Percentiles rank a stretch among this genome's conserved stretches.
Conservation (phyloP, 176 grass and related monocot genomes). For the Triticum timopheevii region DNA sequence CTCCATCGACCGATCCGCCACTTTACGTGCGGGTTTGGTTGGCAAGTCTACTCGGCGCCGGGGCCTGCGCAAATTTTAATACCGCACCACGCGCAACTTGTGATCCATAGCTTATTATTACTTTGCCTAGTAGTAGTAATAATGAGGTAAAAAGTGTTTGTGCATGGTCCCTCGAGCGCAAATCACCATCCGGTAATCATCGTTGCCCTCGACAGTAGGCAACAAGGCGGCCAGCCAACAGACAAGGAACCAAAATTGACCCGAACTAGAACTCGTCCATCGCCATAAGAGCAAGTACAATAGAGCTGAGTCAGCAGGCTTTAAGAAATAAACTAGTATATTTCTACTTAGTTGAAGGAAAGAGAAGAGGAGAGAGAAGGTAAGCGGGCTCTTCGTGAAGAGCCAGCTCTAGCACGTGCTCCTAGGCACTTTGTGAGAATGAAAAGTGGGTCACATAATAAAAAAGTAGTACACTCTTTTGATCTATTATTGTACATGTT, state of each 20-base stretch:
- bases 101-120: constrained; percentile 18
- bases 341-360: too few relatives aligned
- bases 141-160: neutral
- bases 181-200: constrained; percentile 5
- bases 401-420: too few relatives aligned
- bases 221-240: neutral
- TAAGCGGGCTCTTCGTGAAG: too few relatives aligned
- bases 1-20: neutral
- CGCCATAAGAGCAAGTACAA: too few relatives aligned
- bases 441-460: too few relatives aligned
- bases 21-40: constrained; percentile 23
- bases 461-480: too few relatives aligned
- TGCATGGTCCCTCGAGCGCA: neutral
- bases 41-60: neutral
- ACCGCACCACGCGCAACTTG: constrained; percentile 29
- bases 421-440: too few relatives aligned
- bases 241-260: neutral
- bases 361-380: too few relatives aligned
- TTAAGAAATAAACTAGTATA: too few relatives aligned
- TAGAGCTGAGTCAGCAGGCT: too few relatives aligned
- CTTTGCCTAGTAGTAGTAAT: neutral
- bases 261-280: neutral
- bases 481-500: too few relatives aligned
- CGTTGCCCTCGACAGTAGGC: neutral
- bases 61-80: constrained; percentile 2